phyloP scores from a whole-genome alignment of 2,329 filamentous ascomycete species.

The Tolypocladium cylindrosporum region DNA sequence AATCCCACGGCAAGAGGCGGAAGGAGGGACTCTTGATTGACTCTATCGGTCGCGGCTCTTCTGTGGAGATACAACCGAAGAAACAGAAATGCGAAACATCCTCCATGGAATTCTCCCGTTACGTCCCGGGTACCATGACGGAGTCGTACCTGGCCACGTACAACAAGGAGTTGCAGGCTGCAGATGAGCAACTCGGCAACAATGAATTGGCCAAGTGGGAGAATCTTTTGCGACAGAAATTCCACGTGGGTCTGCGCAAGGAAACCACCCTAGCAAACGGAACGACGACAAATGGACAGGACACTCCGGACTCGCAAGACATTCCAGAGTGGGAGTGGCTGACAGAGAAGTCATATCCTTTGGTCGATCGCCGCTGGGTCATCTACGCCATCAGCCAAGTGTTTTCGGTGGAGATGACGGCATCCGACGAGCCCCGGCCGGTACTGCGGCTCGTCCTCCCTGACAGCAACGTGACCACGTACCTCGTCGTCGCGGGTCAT shows the following conservation, averaged over 20 bases:
- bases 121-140: slow-evolving; percentile 39
- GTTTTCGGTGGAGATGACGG: slow-evolving; percentile 39
- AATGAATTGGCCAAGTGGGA: slow-evolving; percentile 41
- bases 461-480: slow-evolving; percentile 45
- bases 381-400: slow-evolving; percentile 53
- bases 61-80: slow-evolving; percentile 25
- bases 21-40: slow-evolving; percentile 60
- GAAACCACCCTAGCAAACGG: slow-evolving; percentile 8
- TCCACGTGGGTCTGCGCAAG: slow-evolving; percentile 29
- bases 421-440: slow-evolving; percentile 26
- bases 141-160: slow-evolving; percentile 38
- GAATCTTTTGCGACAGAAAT: slow-evolving; percentile 35
- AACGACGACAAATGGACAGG: slow-evolving; percentile 7
- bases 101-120: slow-evolving; percentile 22
- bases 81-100: slow-evolving; percentile 18
- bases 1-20: slow-evolving; percentile 42
- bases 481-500: slow-evolving; percentile 50
- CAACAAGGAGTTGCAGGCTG: slow-evolving; percentile 31
- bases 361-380: slow-evolving; percentile 56
- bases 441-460: slow-evolving; percentile 29
- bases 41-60: slow-evolving; percentile 57
- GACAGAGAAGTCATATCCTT: slow-evolving; percentile 33
- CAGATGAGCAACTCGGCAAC: slow-evolving; percentile 36
- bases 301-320: slow-evolving; percentile 14
- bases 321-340: slow-evolving; percentile 42